A percentile compares a stretch with the other conserved stretches of the same genome.
Conservation (phyloP, 2,329 filamentous ascomycete genomes). For the Colletotrichum australisinense region DNA sequence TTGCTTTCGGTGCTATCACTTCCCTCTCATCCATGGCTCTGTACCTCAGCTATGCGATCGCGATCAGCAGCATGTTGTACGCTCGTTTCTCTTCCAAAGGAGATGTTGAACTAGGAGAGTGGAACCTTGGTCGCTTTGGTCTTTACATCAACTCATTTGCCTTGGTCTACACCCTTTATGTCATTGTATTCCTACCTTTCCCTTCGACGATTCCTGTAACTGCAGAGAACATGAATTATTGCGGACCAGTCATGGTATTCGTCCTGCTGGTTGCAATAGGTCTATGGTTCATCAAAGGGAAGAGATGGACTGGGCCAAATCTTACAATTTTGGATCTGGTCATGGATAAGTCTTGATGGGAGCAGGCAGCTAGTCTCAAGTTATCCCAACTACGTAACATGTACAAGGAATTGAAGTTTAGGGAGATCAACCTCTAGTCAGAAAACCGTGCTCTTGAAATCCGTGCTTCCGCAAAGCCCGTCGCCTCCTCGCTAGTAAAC, state of each 20-base stretch:
- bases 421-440: too few species aligned
- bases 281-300: neutral
- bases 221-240: constrained; percentile 14
- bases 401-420: too few species aligned
- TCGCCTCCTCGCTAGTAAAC: too few species aligned
- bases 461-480: too few species aligned
- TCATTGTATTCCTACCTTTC: neutral
- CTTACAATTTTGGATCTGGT: constrained; percentile 1
- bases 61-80: constrained; percentile 15
- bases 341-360: neutral
- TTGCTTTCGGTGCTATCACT: constrained; percentile 3
- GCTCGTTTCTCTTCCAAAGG: neutral
- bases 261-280: neutral
- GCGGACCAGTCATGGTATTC: constrained; percentile 12
- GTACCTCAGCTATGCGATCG: constrained; percentile 8
- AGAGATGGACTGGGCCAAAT: constrained; percentile 2
- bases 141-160: constrained; percentile 12
- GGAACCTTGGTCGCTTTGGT: neutral
- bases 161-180: neutral
- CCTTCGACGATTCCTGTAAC: neutral
- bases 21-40: constrained; percentile 6
- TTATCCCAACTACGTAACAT: neutral
- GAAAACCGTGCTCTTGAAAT: too few species aligned
- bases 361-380: neutral
- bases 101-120: constrained; percentile 2